Percentiles rank a stretch among this genome's conserved stretches.
These are phyloP conservation scores for Stylonectria norvegica DNA, from an alignment of 2,329 filamentous ascomycete genomes.

Conservation along the genomic window DNA sequence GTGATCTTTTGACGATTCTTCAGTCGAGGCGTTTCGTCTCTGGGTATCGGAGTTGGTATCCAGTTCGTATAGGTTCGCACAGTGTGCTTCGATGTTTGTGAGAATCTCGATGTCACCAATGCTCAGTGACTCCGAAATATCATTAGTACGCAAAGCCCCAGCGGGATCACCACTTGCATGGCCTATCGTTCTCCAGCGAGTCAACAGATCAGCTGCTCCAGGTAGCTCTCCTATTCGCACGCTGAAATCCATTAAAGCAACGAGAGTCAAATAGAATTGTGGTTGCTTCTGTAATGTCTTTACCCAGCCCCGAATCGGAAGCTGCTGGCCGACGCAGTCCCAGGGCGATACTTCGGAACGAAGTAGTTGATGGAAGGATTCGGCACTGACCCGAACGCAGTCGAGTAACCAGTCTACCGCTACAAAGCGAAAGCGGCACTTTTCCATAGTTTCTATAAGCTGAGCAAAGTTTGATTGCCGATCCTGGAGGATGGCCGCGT, in stretches of 20 bases:
- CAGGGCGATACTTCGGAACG: not conserved
- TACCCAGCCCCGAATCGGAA: not conserved
- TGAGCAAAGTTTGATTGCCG: not conserved
- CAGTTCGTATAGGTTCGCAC: not conserved
- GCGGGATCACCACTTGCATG: not conserved
- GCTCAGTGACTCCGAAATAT: not conserved
- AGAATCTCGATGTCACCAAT: not conserved
- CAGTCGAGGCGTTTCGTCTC: too few relatives aligned
- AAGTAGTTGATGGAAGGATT: not conserved
- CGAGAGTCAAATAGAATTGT: not conserved
- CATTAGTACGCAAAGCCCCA: not conserved
- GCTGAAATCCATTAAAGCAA: not conserved
- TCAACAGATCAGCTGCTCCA: not conserved
- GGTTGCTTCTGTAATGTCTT: not conserved
- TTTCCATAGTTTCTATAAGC: not conserved
- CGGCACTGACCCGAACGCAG: not conserved
- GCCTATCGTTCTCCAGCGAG: not conserved
- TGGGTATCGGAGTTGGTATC: too few relatives aligned
- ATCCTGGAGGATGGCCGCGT: not conserved
- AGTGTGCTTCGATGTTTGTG: not conserved
- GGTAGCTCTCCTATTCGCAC: not conserved
- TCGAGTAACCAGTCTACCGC: not conserved
- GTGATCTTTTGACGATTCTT: too few relatives aligned
- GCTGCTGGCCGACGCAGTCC: not conserved
- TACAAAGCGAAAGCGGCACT: not conserved